phyloP scores from a whole-genome alignment of 179 eudicot species.

The Beta corolliflora region DNA sequence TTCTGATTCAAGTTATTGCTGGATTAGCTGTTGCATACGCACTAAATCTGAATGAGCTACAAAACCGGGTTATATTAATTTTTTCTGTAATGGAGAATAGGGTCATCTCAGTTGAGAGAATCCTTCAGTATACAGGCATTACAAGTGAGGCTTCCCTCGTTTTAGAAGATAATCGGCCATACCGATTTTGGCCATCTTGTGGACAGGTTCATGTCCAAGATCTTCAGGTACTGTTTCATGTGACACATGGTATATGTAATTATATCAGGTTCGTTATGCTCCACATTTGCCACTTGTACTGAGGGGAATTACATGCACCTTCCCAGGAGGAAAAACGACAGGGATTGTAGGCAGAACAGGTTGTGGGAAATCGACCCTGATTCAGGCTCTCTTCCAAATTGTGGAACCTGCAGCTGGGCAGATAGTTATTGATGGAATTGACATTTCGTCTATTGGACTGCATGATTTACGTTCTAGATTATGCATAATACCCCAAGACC shows the following conservation, averaged over 20 bases:
- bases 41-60: neutral
- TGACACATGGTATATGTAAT: neutral
- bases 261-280: slow-evolving; percentile 62
- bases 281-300: slow-evolving; percentile 73
- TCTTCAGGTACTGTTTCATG: slow-evolving; percentile 51
- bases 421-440: too few relatives aligned
- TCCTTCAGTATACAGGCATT: slow-evolving; percentile 2
- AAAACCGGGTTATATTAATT: neutral
- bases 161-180: neutral
- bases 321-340: slow-evolving; percentile 51
- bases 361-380: slow-evolving; percentile 57
- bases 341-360: slow-evolving; percentile 68
- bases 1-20: slow-evolving; percentile 4
- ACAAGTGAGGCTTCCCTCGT: slow-evolving; percentile 1
- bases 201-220: slow-evolving; percentile 48
- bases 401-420: slow-evolving; percentile 26
- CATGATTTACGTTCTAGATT: too few relatives aligned
- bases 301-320: slow-evolving; percentile 65
- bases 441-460: too few relatives aligned
- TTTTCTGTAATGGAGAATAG: slow-evolving; percentile 1
- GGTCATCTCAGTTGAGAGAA: slow-evolving; percentile 8
- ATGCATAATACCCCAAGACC: too few relatives aligned
- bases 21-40: neutral
- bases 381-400: slow-evolving; percentile 55
- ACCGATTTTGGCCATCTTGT: slow-evolving; percentile 40